Conservation (phyloP, 345 rosid genomes). For the Clausena lansium region DNA sequence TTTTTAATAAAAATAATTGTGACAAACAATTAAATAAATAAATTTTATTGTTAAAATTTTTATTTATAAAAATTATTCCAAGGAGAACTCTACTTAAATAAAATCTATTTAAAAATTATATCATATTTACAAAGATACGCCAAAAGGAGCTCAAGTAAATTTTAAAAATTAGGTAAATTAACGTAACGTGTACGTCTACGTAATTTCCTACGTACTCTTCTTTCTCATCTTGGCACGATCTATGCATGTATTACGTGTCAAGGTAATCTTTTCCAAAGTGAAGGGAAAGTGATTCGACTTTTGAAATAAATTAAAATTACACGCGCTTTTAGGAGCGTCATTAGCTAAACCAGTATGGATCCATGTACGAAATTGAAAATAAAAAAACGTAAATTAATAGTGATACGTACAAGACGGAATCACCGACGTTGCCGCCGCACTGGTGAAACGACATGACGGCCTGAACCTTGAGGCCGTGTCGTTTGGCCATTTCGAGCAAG, state of each 20-base stretch:
- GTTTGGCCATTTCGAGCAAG: constrained; percentile 85
- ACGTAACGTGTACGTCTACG: not conserved
- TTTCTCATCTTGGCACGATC: too few relatives aligned
- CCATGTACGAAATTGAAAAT: not conserved
- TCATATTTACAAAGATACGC: too few relatives aligned
- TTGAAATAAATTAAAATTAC: too few relatives aligned
- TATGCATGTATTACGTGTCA: too few relatives aligned
- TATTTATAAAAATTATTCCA: too few relatives aligned
- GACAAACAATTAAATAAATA: too few relatives aligned
- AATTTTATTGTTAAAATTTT: too few relatives aligned
- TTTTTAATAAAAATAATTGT: too few relatives aligned
- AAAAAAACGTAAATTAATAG: not conserved
- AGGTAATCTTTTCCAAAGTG: not conserved
- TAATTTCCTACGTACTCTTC: not conserved
- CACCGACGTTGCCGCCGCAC: constrained; percentile 99
- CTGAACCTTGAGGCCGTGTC: constrained; percentile 90
- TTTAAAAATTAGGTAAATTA: too few relatives aligned
- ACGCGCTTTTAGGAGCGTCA: not conserved
- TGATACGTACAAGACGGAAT: constrained; percentile 71
- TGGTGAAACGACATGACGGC: constrained; percentile 99
- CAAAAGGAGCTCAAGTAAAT: too few relatives aligned
- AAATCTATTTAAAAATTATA: too few relatives aligned
- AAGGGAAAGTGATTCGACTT: not conserved
- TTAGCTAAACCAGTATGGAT: not conserved
- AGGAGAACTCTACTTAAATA: too few relatives aligned